These are phyloP conservation scores for Firmiana major DNA, from an alignment of 345 rosid genomes.

Conservation along the genomic window DNA sequence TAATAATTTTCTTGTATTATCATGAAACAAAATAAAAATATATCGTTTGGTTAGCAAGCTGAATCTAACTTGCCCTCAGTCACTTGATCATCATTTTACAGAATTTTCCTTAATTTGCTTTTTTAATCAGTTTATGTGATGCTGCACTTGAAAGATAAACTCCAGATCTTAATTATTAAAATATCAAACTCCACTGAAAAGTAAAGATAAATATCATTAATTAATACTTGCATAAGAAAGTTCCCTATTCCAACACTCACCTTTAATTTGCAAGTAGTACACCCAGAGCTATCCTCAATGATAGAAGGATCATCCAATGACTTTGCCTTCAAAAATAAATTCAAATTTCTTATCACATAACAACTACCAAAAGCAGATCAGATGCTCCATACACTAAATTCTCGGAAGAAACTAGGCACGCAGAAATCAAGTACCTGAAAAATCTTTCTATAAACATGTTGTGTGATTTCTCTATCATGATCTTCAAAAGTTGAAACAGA, in stretches of 20 bases:
- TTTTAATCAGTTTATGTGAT: conserved; percentile 3
- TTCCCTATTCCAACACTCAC: conserved; percentile 34
- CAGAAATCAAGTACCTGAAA: conserved; percentile 54
- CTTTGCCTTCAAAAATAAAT: conserved; percentile 41
- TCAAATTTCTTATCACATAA: conserved; percentile 6
- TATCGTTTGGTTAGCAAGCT: conserved; percentile 4
- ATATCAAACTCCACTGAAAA: conserved; percentile 2
- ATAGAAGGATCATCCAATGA: conserved; percentile 33
- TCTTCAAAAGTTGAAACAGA: conserved; percentile 54
- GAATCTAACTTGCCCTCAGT: conserved; percentile 4
- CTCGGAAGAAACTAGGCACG: conserved; percentile 16
- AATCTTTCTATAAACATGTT: conserved; percentile 36
- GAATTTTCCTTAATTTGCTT: neutral
- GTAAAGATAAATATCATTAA: neutral
- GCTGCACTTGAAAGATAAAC: neutral
- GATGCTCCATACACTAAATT: conserved; percentile 11
- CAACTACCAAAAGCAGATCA: conserved; percentile 11
- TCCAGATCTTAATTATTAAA: neutral
- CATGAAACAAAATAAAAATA: neutral
- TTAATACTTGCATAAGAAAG: neutral
- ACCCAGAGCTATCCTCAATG: conserved; percentile 37
- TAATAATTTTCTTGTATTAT: neutral
- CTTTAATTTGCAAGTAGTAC: conserved; percentile 63
- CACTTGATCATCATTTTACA: neutral
- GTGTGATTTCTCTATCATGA: conserved; percentile 50